A percentile compares a stretch with the other conserved stretches of the same genome.
Conservation (phyloP, 805 yeast genomes). For the Isabelozyma heimii region DNA sequence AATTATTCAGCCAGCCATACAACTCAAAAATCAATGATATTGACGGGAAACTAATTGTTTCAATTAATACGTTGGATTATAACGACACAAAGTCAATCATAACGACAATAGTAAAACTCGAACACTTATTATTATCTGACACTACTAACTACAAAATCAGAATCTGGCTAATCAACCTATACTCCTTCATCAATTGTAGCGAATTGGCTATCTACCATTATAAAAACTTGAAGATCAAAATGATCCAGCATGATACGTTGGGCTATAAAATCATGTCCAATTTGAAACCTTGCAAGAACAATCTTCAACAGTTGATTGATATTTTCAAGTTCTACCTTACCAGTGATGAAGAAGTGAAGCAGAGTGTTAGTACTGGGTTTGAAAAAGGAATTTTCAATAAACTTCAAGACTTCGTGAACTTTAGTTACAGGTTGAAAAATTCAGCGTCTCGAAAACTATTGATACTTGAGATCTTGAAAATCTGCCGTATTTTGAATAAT, state of each 20-base stretch:
- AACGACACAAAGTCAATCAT: neutral
- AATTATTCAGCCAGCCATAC: conserved; percentile 7
- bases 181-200: conserved; percentile 55
- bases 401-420: conserved; percentile 61
- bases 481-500: conserved; percentile 29
- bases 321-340: conserved; percentile 53
- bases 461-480: conserved; percentile 29
- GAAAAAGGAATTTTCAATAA: conserved; percentile 63
- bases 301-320: conserved; percentile 29
- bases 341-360: conserved; percentile 48
- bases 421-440: conserved; percentile 48
- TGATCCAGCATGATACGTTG: conserved; percentile 73
- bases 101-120: conserved; percentile 34
- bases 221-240: conserved; percentile 58
- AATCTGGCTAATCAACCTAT: conserved; percentile 68
- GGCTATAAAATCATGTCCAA: conserved; percentile 41
- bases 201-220: conserved; percentile 51
- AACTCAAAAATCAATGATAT: neutral
- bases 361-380: conserved; percentile 52
- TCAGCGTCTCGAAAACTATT: conserved; percentile 48
- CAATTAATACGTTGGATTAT: conserved; percentile 1
- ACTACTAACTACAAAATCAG: conserved; percentile 70
- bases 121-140: conserved; percentile 52
- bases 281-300: conserved; percentile 39
- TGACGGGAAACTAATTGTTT: neutral